Conservation (phyloP, 1,284 basidiomycete genomes). For the Cronartium quercuum region DNA sequence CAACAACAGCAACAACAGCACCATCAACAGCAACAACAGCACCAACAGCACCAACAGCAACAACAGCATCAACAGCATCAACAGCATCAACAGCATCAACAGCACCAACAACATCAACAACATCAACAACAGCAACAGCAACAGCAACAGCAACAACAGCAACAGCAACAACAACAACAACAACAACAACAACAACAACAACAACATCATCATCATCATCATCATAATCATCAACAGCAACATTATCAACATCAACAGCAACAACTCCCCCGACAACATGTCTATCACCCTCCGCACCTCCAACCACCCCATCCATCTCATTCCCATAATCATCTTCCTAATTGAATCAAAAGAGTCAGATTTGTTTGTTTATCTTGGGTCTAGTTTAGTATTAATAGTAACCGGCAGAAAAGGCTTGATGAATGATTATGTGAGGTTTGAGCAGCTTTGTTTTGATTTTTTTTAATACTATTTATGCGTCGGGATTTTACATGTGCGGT, state of each 20-base stretch:
- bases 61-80: neutral
- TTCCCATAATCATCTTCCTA: neutral
- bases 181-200: neutral
- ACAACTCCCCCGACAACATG: neutral
- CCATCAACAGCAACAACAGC: neutral
- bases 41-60: neutral
- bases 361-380: too few species aligned
- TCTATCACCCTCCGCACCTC: neutral
- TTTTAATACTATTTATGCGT: too few species aligned
- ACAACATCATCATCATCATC: neutral
- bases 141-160: neutral
- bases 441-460: too few species aligned
- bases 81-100: neutral
- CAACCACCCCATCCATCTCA: neutral
- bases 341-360: too few species aligned
- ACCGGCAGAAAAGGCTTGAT: too few species aligned
- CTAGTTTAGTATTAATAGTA: too few species aligned
- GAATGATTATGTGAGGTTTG: too few species aligned
- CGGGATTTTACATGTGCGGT: too few species aligned
- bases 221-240: neutral
- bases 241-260: neutral
- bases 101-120: neutral
- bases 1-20: neutral
- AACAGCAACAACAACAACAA: neutral
- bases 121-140: neutral